phyloP scores from a whole-genome alignment of 306 rosid genomes.

The Vachellia collinsii region DNA sequence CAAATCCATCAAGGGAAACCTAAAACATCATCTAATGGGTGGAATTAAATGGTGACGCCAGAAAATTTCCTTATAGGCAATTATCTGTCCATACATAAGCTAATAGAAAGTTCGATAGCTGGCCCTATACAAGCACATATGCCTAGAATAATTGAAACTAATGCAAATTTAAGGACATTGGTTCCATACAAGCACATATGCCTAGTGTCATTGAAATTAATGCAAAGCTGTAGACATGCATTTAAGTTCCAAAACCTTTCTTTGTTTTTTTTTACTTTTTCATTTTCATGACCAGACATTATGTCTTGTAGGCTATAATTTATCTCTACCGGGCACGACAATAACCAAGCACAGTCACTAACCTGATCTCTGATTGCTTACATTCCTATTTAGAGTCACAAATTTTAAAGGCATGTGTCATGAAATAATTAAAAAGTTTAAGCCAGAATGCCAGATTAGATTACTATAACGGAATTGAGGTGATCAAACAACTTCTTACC shows the following conservation, averaged over 20 bases:
- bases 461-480: background rate
- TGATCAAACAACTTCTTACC: slow-evolving; percentile 38
- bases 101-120: slow-evolving; percentile 1
- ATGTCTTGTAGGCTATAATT: background rate
- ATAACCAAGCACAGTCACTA: slow-evolving; percentile 3
- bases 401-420: background rate
- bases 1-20: slow-evolving; percentile 5
- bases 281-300: background rate
- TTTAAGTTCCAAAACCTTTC: background rate
- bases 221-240: slow-evolving; percentile 1
- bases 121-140: slow-evolving; percentile 18
- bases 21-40: background rate
- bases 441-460: background rate
- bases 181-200: background rate
- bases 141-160: background rate
- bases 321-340: background rate
- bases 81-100: slow-evolving; percentile 25
- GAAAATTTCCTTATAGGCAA: slow-evolving; percentile 24
- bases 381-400: slow-evolving; percentile 7
- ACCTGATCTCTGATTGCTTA: background rate
- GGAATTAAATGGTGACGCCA: slow-evolving; percentile 7
- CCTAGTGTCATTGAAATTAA: background rate
- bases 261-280: background rate
- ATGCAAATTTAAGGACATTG: slow-evolving; percentile 9
- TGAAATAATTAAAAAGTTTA: slow-evolving; percentile 18